A percentile compares a stretch with the other conserved stretches of the same genome.
phyloP scores from a whole-genome alignment of 805 yeast species.

The Candida maltosa region DNA sequence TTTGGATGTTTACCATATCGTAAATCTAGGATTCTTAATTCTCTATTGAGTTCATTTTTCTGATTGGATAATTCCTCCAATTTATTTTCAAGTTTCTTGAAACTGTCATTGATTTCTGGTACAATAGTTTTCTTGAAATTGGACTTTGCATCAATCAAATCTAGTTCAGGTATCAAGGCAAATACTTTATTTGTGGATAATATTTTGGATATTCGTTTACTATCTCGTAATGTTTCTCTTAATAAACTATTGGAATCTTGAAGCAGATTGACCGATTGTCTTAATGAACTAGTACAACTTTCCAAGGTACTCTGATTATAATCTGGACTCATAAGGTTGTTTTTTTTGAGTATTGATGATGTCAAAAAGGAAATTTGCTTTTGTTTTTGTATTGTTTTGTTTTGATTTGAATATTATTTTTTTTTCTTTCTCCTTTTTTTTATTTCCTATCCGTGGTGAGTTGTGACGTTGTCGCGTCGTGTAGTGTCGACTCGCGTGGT shows the following conservation, averaged over 20 bases:
- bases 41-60: slow-evolving; percentile 28
- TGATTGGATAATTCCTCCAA: slow-evolving; percentile 30
- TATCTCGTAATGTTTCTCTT: slow-evolving; percentile 36
- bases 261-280: slow-evolving; percentile 31
- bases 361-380: too few relatives aligned
- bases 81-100: slow-evolving; percentile 28
- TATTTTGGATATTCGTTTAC: slow-evolving; percentile 34
- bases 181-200: slow-evolving; percentile 46
- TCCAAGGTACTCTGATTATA: background rate
- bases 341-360: too few relatives aligned
- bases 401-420: too few relatives aligned
- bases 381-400: too few relatives aligned
- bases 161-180: slow-evolving; percentile 49
- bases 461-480: slow-evolving; percentile 10
- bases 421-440: too few relatives aligned
- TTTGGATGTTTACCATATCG: too few relatives aligned
- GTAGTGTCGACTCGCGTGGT: slow-evolving; percentile 8
- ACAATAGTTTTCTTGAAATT: slow-evolving; percentile 33
- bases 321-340: too few relatives aligned
- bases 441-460: too few relatives aligned
- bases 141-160: slow-evolving; percentile 38
- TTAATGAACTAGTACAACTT: slow-evolving; percentile 20
- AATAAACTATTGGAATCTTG: slow-evolving; percentile 29
- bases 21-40: slow-evolving; percentile 31
- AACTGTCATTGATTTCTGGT: slow-evolving; percentile 37